These are phyloP conservation scores for Stylosanthes scabra DNA, from an alignment of 331 rosid genomes.

Conservation along the genomic window DNA sequence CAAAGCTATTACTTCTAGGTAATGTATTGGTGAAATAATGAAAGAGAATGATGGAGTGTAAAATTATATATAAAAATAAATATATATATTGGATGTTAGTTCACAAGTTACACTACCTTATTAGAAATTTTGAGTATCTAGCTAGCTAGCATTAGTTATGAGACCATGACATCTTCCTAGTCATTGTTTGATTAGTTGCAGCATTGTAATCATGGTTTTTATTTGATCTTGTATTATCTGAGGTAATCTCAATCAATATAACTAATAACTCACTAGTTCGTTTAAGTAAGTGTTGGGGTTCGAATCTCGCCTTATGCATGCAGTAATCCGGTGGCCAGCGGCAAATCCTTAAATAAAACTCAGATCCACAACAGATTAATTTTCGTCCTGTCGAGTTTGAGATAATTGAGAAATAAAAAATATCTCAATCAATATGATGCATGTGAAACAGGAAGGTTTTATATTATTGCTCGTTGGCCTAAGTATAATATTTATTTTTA, in stretches of 20 bases:
- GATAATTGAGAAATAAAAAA: no score
- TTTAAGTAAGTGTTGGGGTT: no score
- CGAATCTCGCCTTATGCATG: no score
- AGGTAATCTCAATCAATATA: neutral
- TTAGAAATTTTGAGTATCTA: neutral
- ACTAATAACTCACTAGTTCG: no score
- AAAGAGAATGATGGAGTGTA: neutral
- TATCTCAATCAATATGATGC: neutral
- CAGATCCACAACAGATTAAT: no score
- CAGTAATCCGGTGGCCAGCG: no score
- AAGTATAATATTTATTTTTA: neutral
- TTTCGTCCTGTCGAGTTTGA: no score
- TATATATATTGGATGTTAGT: neutral
- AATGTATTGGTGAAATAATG: no score
- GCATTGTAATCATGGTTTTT: neutral
- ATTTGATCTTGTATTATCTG: neutral
- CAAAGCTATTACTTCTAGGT: no score
- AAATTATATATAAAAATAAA: neutral
- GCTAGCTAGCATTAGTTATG: constrained; percentile 6
- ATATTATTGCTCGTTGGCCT: neutral
- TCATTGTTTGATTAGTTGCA: neutral
- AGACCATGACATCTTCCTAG: constrained; percentile 5
- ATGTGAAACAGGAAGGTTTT: neutral
- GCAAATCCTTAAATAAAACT: no score
- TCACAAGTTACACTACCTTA: neutral